Percentiles rank a stretch among this genome's conserved stretches.
Conservation (phyloP, 805 yeast species). For the Schizosaccharomyces japonicus region DNA sequence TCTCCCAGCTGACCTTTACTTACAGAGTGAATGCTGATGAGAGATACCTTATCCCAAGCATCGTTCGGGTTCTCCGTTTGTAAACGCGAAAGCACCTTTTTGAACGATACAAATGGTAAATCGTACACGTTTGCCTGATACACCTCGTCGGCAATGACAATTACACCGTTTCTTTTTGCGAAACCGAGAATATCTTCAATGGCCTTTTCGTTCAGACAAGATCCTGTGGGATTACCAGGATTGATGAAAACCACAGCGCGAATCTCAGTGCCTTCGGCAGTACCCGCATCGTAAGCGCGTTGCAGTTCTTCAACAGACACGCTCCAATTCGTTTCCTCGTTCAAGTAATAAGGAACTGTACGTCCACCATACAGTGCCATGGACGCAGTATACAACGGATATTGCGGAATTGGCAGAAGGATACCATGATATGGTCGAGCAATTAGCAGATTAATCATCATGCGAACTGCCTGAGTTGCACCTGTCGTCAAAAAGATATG, state of each 20-base stretch:
- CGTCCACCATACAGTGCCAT: constrained; percentile 61
- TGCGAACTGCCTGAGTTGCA: constrained; percentile 82
- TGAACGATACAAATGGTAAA: constrained; percentile 52
- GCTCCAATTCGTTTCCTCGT: constrained; percentile 68
- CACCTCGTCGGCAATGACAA: constrained; percentile 89
- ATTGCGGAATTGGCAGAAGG: constrained; percentile 91
- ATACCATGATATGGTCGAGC: constrained; percentile 44
- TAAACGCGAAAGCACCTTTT: constrained; percentile 47
- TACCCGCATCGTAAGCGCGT: constrained; percentile 25
- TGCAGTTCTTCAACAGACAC: constrained; percentile 46
- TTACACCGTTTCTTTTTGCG: constrained; percentile 67
- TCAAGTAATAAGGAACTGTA: constrained; percentile 65
- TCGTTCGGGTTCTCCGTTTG: constrained; percentile 24
- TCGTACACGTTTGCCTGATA: constrained; percentile 75
- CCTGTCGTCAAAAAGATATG: constrained; percentile 75
- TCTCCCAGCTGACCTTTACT: constrained; percentile 96
- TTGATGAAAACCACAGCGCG: constrained; percentile 76
- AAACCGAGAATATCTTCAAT: constrained; percentile 50
- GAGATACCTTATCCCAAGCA: constrained; percentile 43
- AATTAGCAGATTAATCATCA: constrained; percentile 47
- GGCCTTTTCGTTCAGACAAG: constrained; percentile 39
- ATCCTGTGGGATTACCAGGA: constrained; percentile 97
- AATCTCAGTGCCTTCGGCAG: constrained; percentile 32
- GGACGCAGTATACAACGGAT: constrained; percentile 91
- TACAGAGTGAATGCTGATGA: constrained; percentile 89